phyloP scores from a whole-genome alignment of 768 basidiomycete species.

The Hypholoma sublateritium region DNA sequence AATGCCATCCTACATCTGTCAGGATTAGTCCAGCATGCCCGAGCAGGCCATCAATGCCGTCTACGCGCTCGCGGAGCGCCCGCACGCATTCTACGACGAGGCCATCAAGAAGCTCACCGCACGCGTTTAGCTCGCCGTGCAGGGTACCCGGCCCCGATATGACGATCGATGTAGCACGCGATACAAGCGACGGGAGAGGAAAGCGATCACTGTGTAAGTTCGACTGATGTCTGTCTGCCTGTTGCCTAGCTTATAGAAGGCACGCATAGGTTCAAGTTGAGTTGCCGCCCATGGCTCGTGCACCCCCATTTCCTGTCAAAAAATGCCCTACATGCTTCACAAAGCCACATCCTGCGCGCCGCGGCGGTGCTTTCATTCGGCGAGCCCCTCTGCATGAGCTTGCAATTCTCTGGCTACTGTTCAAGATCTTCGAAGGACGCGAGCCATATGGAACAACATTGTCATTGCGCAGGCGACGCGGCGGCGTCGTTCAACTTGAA shows the following conservation, averaged over 20 bases:
- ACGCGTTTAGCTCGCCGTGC: slow-evolving; percentile 56
- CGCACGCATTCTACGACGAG: slow-evolving; percentile 77
- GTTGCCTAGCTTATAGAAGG: too few species aligned
- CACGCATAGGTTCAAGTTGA: slow-evolving; percentile 87
- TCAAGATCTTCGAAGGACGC: slow-evolving; percentile 92
- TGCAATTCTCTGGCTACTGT: slow-evolving; percentile 86
- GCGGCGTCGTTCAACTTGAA: slow-evolving; percentile 98
- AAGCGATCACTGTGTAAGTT: slow-evolving; percentile 64
- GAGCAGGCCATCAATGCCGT: slow-evolving; percentile 97
- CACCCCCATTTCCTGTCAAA: background rate
- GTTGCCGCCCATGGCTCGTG: slow-evolving; percentile 4
- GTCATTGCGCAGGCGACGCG: slow-evolving; percentile 95
- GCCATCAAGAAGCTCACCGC: slow-evolving; percentile 83
- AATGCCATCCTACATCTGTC: slow-evolving; percentile 80
- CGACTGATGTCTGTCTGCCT: too few species aligned
- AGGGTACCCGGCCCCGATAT: slow-evolving; percentile 22
- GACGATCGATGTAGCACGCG: slow-evolving; percentile 26
- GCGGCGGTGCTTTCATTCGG: slow-evolving; percentile 87
- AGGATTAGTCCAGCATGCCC: slow-evolving; percentile 96
- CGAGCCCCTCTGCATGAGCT: slow-evolving; percentile 95
- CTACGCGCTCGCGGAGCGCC: slow-evolving; percentile 92
- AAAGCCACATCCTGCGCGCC: slow-evolving; percentile 87
- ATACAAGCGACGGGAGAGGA: slow-evolving; percentile 25
- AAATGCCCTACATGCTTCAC: background rate
- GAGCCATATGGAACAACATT: slow-evolving; percentile 90